Percentiles rank a stretch among this genome's conserved stretches.
Conservation (phyloP, 805 yeast species). For the Scheffersomyces spartinae region DNA sequence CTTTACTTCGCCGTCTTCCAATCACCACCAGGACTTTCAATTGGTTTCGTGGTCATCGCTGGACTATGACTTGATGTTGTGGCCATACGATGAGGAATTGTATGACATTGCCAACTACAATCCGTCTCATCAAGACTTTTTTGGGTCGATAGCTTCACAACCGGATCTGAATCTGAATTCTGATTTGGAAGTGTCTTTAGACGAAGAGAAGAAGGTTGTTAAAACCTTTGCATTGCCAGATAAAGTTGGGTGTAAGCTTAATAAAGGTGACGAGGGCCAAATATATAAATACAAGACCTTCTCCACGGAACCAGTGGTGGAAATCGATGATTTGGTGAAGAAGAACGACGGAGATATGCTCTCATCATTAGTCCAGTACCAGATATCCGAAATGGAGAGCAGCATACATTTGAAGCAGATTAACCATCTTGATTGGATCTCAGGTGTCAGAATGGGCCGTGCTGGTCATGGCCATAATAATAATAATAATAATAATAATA, state of each 20-base stretch:
- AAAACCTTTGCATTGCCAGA: too few relatives aligned
- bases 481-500: conserved; percentile 9
- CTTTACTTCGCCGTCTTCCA: conserved; percentile 28
- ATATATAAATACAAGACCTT: conserved; percentile 19
- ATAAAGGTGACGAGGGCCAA: background rate
- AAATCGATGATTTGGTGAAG: conserved; percentile 19
- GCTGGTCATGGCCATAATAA: conserved; percentile 28
- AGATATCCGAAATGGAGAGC: conserved; percentile 23
- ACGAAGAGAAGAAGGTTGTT: background rate
- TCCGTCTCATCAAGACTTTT: conserved; percentile 18
- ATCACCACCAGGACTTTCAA: conserved; percentile 76
- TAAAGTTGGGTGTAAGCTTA: too few relatives aligned
- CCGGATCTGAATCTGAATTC: conserved; percentile 7
- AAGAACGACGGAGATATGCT: conserved; percentile 22
- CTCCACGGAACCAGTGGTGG: conserved; percentile 24
- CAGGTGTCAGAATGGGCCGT: conserved; percentile 75
- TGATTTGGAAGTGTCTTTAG: conserved; percentile 3
- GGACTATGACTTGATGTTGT: conserved; percentile 72
- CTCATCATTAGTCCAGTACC: conserved; percentile 24
- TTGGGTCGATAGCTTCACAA: conserved; percentile 6
- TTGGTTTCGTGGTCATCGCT: conserved; percentile 83
- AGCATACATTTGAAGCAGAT: conserved; percentile 32
- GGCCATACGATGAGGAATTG: conserved; percentile 48
- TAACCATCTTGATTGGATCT: conserved; percentile 80
- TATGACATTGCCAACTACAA: conserved; percentile 26